Base-by-base conservation (phyloP, 352 stramenopile species). In the Blastocystis sp. region DNA sequence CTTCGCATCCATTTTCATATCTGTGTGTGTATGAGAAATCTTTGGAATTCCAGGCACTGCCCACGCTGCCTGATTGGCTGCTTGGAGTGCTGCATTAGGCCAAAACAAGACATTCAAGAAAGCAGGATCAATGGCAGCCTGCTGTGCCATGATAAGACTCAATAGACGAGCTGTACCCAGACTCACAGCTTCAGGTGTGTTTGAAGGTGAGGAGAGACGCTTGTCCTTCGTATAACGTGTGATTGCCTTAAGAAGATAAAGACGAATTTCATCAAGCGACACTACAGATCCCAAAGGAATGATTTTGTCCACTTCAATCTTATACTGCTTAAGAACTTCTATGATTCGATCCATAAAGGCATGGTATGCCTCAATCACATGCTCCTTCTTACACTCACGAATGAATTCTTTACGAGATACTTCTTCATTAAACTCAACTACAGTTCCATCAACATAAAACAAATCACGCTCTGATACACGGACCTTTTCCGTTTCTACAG, bases 21-120 rank as follows among this genome's bases (percentile, higher is more conserved):
- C n/a, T 57, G 73, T 84, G 5, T 30, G 44, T 0, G 73, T 84
- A 57, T 84, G 73, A 11, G 48, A 69, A 17, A 84, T 66, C 51
- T 84, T 84, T 33, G 68, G n/a, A 27, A 27, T 44, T 1, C 73
- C 73, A 54, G 51, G 15, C 4, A 27, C 27, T 11, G 48, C 30
- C 73, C 73, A 84, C 22, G 73, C 51, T 19, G 30, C 56, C 4
- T 66, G 15, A 56, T 84, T 84, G 22, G 73, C 73, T 13, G 24
- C 48, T 2, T 35, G n/a, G 22, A 66, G 15, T 37, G 57, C 53
- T 19, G 73, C 24, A 35, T 22, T 35, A 7, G 73, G 73, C 73
- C 73, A 84, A 57, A 66, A 84, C n/a, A 84, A 30, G 24, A 57
- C 37, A 17, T 42, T 33, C 6, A 68, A n/a, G 73, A 84, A 84